phyloP scores from a whole-genome alignment of 2,329 filamentous ascomycete species.

The Fusarium metavorans region DNA sequence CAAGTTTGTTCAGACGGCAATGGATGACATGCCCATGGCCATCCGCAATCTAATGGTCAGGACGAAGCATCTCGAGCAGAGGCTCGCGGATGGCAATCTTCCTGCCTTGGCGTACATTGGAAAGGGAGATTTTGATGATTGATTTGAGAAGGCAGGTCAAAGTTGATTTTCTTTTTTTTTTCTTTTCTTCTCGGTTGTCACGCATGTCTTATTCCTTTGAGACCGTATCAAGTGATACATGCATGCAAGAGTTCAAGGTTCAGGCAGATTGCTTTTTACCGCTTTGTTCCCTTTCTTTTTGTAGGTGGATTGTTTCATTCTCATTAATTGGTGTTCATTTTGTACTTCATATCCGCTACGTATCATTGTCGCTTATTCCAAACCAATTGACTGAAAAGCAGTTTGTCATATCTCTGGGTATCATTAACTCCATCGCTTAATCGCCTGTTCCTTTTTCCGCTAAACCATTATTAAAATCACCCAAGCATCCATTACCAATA shows the following conservation, averaged over 20 bases:
- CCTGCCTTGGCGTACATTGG: constrained; percentile 10
- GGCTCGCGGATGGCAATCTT: constrained; percentile 9
- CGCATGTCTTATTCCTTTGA: neutral
- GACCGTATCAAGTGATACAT: constrained; percentile 8
- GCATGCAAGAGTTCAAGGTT: neutral
- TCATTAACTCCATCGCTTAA: constrained; percentile 30
- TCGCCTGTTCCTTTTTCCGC: neutral
- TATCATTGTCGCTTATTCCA: constrained; percentile 6
- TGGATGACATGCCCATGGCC: constrained; percentile 34
- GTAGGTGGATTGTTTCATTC: neutral
- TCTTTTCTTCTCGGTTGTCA: neutral
- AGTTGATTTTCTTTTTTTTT: neutral
- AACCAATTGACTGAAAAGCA: constrained; percentile 20
- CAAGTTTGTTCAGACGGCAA: neutral
- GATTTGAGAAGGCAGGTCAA: neutral
- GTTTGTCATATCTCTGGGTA: constrained; percentile 29
- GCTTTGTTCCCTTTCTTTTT: neutral
- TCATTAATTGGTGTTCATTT: neutral
- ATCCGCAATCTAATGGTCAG: constrained; percentile 36
- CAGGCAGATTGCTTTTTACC: neutral
- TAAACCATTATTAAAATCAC: neutral
- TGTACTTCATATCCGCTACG: constrained; percentile 2
- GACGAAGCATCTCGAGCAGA: constrained; percentile 18
- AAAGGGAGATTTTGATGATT: neutral
- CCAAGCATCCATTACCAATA: neutral